Evolutionary conservation across 768 basidiomycete genomes (phyloP), one percentile per base, ranked within the genome.

Genomic region (Agrocybe pediades): DNA sequence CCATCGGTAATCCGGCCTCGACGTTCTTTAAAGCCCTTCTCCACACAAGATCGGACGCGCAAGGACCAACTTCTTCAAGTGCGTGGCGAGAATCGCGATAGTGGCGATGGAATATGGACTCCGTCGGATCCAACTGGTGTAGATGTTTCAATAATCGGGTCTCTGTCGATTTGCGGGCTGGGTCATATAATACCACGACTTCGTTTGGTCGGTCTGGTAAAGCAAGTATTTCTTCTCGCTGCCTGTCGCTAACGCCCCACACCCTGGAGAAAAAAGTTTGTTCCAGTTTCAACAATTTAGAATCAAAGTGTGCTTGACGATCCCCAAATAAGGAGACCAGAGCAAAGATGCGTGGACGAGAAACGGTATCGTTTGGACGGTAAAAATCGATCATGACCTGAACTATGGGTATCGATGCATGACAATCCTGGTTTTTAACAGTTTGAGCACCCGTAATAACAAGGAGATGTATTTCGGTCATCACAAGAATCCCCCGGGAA

Each of bases 11-110:
- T 41, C 56, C 54, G 9, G 61, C 52, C 46, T 77, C 75, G 26
- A 74, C 68, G 4, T 73, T 71, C 55, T 72, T 77, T 42, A 80
- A 57, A 19, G 77, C 77, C 40, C 76, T 77, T 57, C 84, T 76
- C 89, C 87, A 92, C 45, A 87, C 71, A 29, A 90, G 70, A 59
- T 91, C 87, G 30, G 84, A 75, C 44, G 86, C 89, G 58, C 86
- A 90, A 30, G 77, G 59, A 6, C 90, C 90, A 25, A 92, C 63
- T 62, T 88, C 82, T 23, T 66, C 62, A 29, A 80, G 66, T 17
- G 76, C 76, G 58, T 69, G 65, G 17, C 72, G 75, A 9, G 85
- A 81, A 23, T 76, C 71, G 40, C 64, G 71, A 62, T 84, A 81
- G 39, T 82, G 66, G 29, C 70, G 72, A 41, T 58, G 67, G 53